Conservation (phyloP, 2,329 filamentous ascomycete species). For the Thelonectria discophora region DNA sequence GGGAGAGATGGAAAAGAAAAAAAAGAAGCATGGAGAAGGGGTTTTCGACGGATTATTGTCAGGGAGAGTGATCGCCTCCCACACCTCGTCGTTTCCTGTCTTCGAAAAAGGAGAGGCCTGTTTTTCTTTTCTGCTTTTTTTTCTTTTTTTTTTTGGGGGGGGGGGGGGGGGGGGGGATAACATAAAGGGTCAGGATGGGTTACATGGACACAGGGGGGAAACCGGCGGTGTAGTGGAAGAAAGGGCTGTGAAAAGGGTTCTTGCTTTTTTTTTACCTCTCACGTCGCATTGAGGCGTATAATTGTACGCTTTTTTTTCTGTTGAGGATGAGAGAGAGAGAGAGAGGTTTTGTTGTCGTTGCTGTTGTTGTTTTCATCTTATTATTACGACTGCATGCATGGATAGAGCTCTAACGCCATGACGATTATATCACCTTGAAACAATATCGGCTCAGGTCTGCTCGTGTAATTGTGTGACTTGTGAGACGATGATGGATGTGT, state of each 20-base stretch:
- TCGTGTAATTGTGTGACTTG: too few relatives aligned
- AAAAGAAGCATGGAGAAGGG: constrained; percentile 7
- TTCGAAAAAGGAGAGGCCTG: too few relatives aligned
- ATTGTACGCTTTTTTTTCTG: constrained; percentile 19
- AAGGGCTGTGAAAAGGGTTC: constrained; percentile 8
- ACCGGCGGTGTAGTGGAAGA: constrained; percentile 16
- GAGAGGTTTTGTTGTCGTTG: background rate
- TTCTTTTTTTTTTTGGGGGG: constrained; percentile 7
- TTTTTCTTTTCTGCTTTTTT: constrained; percentile 1
- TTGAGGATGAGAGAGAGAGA: too few relatives aligned
- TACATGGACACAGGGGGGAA: constrained; percentile 7
- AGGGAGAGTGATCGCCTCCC: background rate
- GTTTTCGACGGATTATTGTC: constrained; percentile 2
- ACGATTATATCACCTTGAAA: constrained; percentile 17
- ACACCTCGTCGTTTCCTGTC: background rate
- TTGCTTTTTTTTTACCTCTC: too few relatives aligned
- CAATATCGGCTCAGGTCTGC: too few relatives aligned
- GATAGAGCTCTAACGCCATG: constrained; percentile 34
- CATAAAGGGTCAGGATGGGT: constrained; percentile 20
- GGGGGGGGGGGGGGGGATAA: too few relatives aligned
- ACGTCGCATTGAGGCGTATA: constrained; percentile 26
- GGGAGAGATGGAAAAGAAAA: background rate
- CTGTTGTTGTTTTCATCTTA: too few relatives aligned
- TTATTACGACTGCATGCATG: constrained; percentile 29
- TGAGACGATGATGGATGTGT: too few relatives aligned